Evolutionary conservation across 352 stramenopile genomes (phyloP).

Genomic region (Globisporangium apiculatum): DNA sequence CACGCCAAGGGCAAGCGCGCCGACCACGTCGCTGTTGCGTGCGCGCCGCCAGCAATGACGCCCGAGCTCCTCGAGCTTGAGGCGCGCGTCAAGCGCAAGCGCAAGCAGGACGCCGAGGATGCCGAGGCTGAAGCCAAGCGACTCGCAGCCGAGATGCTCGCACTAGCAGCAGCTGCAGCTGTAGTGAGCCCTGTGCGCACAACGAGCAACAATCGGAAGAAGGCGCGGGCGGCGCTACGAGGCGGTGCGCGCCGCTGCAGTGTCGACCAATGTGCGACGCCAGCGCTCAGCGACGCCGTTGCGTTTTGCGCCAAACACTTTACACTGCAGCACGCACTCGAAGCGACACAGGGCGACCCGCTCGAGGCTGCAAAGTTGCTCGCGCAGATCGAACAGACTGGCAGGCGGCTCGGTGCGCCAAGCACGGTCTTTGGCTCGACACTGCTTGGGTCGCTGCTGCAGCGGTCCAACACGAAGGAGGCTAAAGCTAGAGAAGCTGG

Average conservation of each 20-base stretch:
- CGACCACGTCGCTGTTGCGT: slow-evolving; percentile 38
- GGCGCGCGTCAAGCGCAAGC: slow-evolving; percentile 45
- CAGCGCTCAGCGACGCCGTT: slow-evolving; percentile 20
- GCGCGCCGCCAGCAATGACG: slow-evolving; percentile 23
- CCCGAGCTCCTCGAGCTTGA: slow-evolving; percentile 49
- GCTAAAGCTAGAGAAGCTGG: slow-evolving; percentile 8
- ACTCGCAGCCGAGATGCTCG: slow-evolving; percentile 34
- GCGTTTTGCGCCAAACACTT: slow-evolving; percentile 49
- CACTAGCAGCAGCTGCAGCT: slow-evolving; percentile 2
- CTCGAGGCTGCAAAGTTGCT: slow-evolving; percentile 59
- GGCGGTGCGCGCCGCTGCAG: slow-evolving; percentile 13
- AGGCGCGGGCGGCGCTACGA: slow-evolving; percentile 1
- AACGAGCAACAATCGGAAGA: slow-evolving; percentile 1
- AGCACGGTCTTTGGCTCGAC: slow-evolving; percentile 4
- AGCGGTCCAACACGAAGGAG: not conserved
- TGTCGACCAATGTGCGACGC: slow-evolving; percentile 30
- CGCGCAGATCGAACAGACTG: slow-evolving; percentile 27
- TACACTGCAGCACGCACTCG: slow-evolving; percentile 60
- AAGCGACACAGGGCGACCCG: slow-evolving; percentile 42
- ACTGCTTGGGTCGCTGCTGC: slow-evolving; percentile 12
- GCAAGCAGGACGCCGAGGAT: slow-evolving; percentile 36
- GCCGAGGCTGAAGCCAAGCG: slow-evolving; percentile 48
- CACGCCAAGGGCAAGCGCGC: slow-evolving; percentile 63
- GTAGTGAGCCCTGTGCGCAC: not conserved
- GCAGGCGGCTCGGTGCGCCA: slow-evolving; percentile 1